phyloP scores from a whole-genome alignment of 371 early-diverging fungal species.

The Lichtheimia hyalospora region DNA sequence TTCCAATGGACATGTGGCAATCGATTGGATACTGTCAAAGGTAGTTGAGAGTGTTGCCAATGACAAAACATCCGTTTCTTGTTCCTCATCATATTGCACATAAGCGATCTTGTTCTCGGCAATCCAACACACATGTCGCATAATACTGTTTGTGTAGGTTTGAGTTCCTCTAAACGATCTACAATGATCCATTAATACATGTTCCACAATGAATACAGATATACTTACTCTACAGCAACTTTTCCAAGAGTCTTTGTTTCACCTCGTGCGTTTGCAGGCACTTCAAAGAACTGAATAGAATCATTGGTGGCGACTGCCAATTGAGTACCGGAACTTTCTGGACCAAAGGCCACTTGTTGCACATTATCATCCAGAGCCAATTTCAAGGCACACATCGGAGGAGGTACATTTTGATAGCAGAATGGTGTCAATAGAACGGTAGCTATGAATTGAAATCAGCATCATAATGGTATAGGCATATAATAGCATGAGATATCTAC shows the following conservation, averaged over 20 bases:
- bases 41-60: slow-evolving; percentile 15
- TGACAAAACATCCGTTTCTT: slow-evolving; percentile 25
- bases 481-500: slow-evolving; percentile 5
- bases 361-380: slow-evolving; percentile 45
- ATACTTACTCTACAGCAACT: slow-evolving; percentile 1
- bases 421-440: slow-evolving; percentile 84
- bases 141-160: slow-evolving; percentile 11
- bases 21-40: neutral
- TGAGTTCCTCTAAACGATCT: neutral
- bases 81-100: slow-evolving; percentile 31
- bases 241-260: slow-evolving; percentile 15
- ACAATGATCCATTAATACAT: neutral
- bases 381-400: slow-evolving; percentile 81
- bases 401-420: slow-evolving; percentile 85
- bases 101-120: slow-evolving; percentile 23
- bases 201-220: neutral
- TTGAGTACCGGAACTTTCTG: slow-evolving; percentile 59
- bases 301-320: slow-evolving; percentile 67
- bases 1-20: slow-evolving; percentile 18
- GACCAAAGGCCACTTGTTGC: slow-evolving; percentile 66
- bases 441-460: slow-evolving; percentile 16
- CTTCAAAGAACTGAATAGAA: slow-evolving; percentile 47
- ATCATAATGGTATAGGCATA: neutral
- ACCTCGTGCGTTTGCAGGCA: slow-evolving; percentile 37
- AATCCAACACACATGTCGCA: slow-evolving; percentile 41